Conservation (phyloP, 2,329 filamentous ascomycete species). For the Ophiosphaerella narmari region DNA sequence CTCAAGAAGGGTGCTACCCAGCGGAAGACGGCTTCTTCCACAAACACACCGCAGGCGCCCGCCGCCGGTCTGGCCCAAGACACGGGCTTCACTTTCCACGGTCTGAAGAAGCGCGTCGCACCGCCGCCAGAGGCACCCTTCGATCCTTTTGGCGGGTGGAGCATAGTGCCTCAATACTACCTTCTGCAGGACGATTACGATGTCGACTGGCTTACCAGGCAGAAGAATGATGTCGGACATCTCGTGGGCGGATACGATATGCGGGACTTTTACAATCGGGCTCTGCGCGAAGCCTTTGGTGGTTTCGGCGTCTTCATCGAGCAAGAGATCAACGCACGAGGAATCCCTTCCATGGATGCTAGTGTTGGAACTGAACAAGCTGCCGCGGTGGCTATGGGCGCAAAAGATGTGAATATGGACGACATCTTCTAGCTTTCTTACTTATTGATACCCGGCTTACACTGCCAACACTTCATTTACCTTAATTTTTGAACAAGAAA, state of each 20-base stretch:
- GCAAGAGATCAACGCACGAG: constrained; percentile 64
- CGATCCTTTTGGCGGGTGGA: constrained; percentile 82
- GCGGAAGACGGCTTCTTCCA: constrained; percentile 50
- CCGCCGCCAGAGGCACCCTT: constrained; percentile 74
- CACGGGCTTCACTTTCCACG: constrained; percentile 69
- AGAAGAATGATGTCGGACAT: constrained; percentile 68
- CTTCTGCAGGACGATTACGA: constrained; percentile 71
- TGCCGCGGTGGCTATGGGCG: constrained; percentile 59
- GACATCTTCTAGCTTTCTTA: constrained; percentile 45
- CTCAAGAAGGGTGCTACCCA: constrained; percentile 72
- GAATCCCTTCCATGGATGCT: constrained; percentile 41
- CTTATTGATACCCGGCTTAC: constrained; percentile 41
- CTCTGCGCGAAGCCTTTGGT: constrained; percentile 86
- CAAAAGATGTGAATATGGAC: constrained; percentile 58
- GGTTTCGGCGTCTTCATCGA: constrained; percentile 86
- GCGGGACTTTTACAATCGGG: constrained; percentile 78
- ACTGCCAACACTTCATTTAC: constrained; percentile 18
- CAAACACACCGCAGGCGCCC: constrained; percentile 5
- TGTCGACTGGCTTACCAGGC: constrained; percentile 72
- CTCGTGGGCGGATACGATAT: constrained; percentile 82
- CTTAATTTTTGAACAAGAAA: too few relatives aligned
- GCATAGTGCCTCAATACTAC: constrained; percentile 69
- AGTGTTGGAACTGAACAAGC: constrained; percentile 41
- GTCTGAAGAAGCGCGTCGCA: constrained; percentile 69
- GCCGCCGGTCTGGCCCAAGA: constrained; percentile 31